phyloP scores from a whole-genome alignment of 805 yeast genomes.

The Starmerella sp. region DNA sequence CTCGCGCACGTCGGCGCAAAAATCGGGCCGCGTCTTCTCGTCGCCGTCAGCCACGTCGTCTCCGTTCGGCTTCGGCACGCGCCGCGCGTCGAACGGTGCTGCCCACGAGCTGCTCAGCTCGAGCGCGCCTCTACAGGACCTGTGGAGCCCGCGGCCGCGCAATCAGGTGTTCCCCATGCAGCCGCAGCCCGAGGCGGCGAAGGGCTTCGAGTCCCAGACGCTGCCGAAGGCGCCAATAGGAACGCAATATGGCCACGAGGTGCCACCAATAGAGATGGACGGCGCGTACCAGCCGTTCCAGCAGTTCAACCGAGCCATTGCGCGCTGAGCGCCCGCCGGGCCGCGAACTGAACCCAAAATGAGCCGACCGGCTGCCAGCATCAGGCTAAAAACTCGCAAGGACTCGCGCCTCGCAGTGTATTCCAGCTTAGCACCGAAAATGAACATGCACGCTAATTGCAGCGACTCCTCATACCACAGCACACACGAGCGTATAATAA shows the following conservation, averaged over 20 bases:
- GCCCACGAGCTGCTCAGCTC: background rate
- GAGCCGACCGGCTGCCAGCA: background rate
- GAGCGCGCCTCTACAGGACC: constrained; percentile 1
- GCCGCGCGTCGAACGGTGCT: constrained; percentile 1
- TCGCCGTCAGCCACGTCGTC: constrained; percentile 6
- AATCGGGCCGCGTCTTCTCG: constrained; percentile 14
- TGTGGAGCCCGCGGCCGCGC: constrained; percentile 4
- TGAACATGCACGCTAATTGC: too few relatives aligned
- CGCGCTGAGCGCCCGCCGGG: background rate
- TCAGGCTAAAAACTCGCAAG: too few relatives aligned
- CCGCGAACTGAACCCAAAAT: background rate
- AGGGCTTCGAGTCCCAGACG: background rate
- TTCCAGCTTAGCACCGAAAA: too few relatives aligned
- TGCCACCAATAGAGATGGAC: constrained; percentile 2
- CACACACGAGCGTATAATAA: too few relatives aligned
- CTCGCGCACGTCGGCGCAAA: constrained; percentile 34
- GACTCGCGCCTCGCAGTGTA: too few relatives aligned
- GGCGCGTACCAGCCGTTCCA: constrained; percentile 13
- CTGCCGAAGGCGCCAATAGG: background rate
- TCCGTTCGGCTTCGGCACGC: background rate
- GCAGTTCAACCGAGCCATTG: constrained; percentile 7
- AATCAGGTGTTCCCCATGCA: constrained; percentile 1
- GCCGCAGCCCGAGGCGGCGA: background rate
- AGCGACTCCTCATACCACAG: too few relatives aligned
- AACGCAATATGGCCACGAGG: background rate